Evolutionary conservation across 106 monocot genomes (phyloP), one percentile per base, ranked within the genome.

Genomic region (Iris macrosiphon): DNA sequence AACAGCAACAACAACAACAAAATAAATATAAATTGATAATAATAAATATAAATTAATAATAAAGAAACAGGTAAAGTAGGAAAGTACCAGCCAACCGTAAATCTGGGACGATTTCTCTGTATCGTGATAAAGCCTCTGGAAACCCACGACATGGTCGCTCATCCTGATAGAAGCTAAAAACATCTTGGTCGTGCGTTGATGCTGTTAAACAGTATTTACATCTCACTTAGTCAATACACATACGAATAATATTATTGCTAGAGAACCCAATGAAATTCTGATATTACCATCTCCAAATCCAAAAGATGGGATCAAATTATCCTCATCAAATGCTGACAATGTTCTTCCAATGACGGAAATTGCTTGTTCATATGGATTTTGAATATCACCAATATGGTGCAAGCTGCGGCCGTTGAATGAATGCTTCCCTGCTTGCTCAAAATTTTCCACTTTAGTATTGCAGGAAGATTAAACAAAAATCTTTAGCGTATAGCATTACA

Each of bases 261-360:
- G 3, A 30, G 27, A 34, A 24, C n/a, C n/a, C n/a, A n/a, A n/a
- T n/a, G n/a, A n/a, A n/a, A n/a, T n/a, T 33, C 4, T 19, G 28
- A 29, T 6, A 30, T 67, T 79, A 94, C 94, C 88, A 76, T 94
- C 88, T 47, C 94, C 94, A 71, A 94, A 94, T 15, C 94, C 94
- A 74, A 81, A 94, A 45, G 88, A 94, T 21, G 94, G 94, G 38
- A 94, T 94, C 40, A 81, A 61, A 45, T 94, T 85, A 69, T 94
- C 94, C 30, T 94, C 94, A 55, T 88, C 94, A 71, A 94, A 94
- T 49, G 63, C 60, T 38, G 94, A 84, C 25, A 94, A 48, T 27
- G 88, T 94, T 50, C 58, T 72, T 30, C 94, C 94, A 40, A 89
- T 84, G 17, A 94, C 89, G 9, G 94, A 85, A 45, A 94, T 94